Evolutionary conservation across 768 basidiomycete species (phyloP), one percentile per base, ranked within the genome.

Genomic region (Suillus weaverae): DNA sequence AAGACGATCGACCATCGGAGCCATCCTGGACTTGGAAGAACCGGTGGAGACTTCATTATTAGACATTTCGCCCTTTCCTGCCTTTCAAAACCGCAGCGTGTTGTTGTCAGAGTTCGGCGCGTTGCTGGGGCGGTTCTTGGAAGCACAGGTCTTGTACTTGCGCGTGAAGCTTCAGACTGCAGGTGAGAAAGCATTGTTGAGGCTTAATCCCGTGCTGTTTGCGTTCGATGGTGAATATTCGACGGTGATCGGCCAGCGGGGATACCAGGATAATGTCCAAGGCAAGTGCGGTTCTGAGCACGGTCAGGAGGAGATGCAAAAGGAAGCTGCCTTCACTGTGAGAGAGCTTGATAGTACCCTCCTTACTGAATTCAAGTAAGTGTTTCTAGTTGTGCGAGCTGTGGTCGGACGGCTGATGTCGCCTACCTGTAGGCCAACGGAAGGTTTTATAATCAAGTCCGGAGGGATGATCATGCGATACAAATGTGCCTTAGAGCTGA

Each of bases 201-300:
- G 36, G 26, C 30, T 44, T 2, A 36, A 53, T 8, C 66, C 66
- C 16, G 67, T 69, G 61, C 8, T 60, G 4, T 76, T 74, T 44
- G 36, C 57, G 4, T 74, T 76, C 35, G 59, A 63, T 18, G 73
- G 73, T 26, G 75, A 74, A 60, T 74, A 75, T 39, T 71, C 73
- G 54, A 43, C 67, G 44, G 66, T 74, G 20, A 66, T 61, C 0
- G 69, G 67, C 2, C 68, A 67, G 44, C 60, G 59, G 56, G 53
- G n/a, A 18, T 22, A 32, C 20, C 30, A 59, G 26, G 18, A 30
- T n/a, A 20, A 41, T 32, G 39, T 48, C 1, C 48, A 56, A 30
- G 5, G 26, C 35, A 16, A 32, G 32, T n/a, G 30, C 22, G 55
- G 9, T 5, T 20, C 43, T 14, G 48, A 41, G 5, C 51, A 36